phyloP scores from a whole-genome alignment of 495 filamentous ascomycete genomes.

The Annulohypoxylon bovei region DNA sequence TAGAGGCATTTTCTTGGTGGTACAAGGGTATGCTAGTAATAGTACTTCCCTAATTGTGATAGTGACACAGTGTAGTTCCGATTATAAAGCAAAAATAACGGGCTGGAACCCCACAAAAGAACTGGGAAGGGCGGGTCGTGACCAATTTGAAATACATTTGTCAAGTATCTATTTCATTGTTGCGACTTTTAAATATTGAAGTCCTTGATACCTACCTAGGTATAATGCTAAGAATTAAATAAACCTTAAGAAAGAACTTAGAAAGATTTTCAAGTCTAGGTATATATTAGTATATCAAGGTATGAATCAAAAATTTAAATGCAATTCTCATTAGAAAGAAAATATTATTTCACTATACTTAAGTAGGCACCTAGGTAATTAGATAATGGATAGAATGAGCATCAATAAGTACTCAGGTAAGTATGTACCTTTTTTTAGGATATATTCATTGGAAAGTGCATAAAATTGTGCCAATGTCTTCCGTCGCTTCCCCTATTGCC shows the following conservation, averaged over 20 bases:
- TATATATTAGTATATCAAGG: no score
- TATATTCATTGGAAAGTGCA: neutral
- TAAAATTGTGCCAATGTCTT: constrained; percentile 41
- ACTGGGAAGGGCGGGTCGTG: neutral
- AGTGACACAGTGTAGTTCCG: constrained; percentile 23
- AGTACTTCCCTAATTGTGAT: constrained; percentile 22
- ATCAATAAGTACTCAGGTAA: neutral
- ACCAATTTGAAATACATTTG: neutral
- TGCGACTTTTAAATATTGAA: neutral
- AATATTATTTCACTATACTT: neutral
- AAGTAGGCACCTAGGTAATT: neutral
- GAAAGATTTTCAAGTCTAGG: no score
- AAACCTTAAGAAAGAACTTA: no score
- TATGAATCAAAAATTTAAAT: neutral
- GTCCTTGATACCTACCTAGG: neutral
- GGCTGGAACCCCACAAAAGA: neutral
- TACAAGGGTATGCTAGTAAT: constrained; percentile 25
- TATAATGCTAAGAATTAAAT: no score
- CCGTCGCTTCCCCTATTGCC: constrained; percentile 28
- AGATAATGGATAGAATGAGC: neutral
- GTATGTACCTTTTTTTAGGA: neutral
- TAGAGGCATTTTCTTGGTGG: constrained; percentile 37
- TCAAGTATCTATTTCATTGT: neutral
- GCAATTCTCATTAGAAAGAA: neutral
- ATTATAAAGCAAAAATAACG: constrained; percentile 22